Conservation (phyloP, 2,329 filamentous ascomycete species). For the Xylaria sp. region DNA sequence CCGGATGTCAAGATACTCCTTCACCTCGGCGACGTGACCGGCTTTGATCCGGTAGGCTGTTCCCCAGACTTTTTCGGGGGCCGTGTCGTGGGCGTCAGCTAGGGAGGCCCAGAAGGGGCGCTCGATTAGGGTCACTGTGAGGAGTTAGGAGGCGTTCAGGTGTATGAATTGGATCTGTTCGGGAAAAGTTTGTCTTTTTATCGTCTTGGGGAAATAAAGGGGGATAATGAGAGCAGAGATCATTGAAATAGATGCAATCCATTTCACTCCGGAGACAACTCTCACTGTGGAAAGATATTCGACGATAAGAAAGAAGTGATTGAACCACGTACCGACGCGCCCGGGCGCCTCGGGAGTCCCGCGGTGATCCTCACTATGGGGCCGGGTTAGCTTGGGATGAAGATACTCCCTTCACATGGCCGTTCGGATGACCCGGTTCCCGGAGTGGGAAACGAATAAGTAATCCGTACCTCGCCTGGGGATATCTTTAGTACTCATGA, state of each 20-base stretch:
- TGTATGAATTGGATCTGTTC: neutral
- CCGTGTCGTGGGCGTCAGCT: slow-evolving; percentile 58
- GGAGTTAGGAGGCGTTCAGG: neutral
- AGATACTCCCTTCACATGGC: neutral
- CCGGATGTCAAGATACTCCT: slow-evolving; percentile 86
- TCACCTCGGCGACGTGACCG: slow-evolving; percentile 70
- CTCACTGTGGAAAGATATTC: too few species aligned
- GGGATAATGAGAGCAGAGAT: too few species aligned
- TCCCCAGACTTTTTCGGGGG: slow-evolving; percentile 73
- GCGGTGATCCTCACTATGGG: slow-evolving; percentile 78
- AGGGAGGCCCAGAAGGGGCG: slow-evolving; percentile 76
- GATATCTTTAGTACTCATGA: slow-evolving; percentile 10
- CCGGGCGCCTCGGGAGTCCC: slow-evolving; percentile 84
- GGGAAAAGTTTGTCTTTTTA: neutral
- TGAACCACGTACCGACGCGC: slow-evolving; percentile 49
- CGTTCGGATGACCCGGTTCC: neutral
- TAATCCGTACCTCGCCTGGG: slow-evolving; percentile 20
- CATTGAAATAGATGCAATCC: too few species aligned
- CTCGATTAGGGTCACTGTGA: slow-evolving; percentile 74
- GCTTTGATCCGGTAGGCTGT: slow-evolving; percentile 81
- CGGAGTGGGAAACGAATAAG: neutral
- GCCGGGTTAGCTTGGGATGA: slow-evolving; percentile 9
- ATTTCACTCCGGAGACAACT: neutral
- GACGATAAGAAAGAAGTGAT: neutral
- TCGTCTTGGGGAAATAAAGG: too few species aligned